Evolutionary conservation across 148 eudicot species (phyloP).

Genomic region (Silene conica): DNA sequence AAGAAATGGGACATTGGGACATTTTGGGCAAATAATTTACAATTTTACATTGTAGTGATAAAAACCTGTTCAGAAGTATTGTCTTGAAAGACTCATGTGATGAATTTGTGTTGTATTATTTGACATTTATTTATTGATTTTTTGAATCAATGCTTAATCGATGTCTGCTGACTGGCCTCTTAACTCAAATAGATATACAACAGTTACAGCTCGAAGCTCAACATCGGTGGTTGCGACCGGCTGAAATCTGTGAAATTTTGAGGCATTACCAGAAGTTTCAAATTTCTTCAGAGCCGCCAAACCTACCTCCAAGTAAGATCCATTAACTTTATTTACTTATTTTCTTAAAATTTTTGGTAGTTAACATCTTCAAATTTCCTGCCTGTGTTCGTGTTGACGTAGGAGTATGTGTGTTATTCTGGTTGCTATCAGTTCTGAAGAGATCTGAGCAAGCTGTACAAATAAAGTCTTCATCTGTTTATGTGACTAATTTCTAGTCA

Average conservation of each 20-base stretch:
- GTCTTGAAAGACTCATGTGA: neutral
- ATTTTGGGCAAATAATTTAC: neutral
- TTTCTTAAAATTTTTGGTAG: neutral
- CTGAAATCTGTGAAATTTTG: slow-evolving; percentile 72
- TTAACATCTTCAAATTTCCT: neutral
- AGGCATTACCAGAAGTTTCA: slow-evolving; percentile 46
- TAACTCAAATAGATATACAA: slow-evolving; percentile 36
- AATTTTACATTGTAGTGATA: neutral
- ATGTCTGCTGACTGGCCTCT: neutral
- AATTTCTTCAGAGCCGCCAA: slow-evolving; percentile 56
- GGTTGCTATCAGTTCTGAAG: neutral
- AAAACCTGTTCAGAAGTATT: neutral
- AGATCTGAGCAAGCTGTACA: neutral
- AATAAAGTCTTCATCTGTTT: no score
- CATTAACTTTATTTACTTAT: neutral
- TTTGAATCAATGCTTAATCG: neutral
- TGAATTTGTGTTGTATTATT: neutral
- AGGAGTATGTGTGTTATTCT: neutral
- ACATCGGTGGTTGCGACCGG: slow-evolving; percentile 69
- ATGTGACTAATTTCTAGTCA: no score
- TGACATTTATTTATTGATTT: slow-evolving; percentile 6
- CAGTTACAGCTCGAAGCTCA: slow-evolving; percentile 63
- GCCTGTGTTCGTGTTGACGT: neutral
- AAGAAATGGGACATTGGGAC: no score
- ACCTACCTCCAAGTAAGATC: slow-evolving; percentile 45